Percentiles rank a stretch among this genome's conserved stretches.
Evolutionary conservation across 371 early-diverging fungal genomes (phyloP).

Genomic region (Sporodiniella umbellata): DNA sequence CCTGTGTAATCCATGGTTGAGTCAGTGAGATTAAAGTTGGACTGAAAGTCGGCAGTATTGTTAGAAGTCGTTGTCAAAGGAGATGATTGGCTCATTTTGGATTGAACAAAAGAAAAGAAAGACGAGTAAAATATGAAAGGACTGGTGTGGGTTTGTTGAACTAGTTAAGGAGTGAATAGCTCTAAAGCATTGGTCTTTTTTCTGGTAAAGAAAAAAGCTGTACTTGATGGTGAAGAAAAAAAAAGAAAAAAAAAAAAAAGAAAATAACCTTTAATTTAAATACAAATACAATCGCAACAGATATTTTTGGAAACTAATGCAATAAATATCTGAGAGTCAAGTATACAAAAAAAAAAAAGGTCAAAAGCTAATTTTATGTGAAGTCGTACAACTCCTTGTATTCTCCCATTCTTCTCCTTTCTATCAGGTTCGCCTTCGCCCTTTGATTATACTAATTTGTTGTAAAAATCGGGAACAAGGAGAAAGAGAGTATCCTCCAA

Average conservation of each 20-base stretch:
- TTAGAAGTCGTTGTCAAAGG: not conserved
- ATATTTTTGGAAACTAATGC: constrained; percentile 26
- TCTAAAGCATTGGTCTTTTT: not conserved
- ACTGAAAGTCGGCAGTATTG: constrained; percentile 9
- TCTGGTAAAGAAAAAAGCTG: not conserved
- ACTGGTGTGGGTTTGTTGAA: not conserved
- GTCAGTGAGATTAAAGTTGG: constrained; percentile 21
- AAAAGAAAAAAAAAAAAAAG: not conserved
- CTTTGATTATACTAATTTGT: not conserved
- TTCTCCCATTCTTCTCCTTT: constrained; percentile 4
- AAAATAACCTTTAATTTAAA: constrained; percentile 4
- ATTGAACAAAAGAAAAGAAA: no score
- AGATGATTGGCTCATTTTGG: constrained; percentile 21
- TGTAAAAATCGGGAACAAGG: not conserved
- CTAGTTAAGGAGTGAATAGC: not conserved
- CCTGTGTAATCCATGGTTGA: constrained; percentile 26
- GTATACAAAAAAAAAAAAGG: not conserved
- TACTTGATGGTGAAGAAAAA: not conserved
- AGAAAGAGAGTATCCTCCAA: not conserved
- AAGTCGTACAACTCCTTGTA: not conserved
- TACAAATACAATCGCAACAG: constrained; percentile 4
- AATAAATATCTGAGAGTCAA: not conserved
- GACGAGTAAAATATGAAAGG: constrained; percentile 2
- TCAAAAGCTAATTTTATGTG: not conserved
- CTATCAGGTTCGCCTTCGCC: not conserved